Evolutionary conservation across 176 grass and related monocot genomes (phyloP), one percentile per base, ranked within the genome.

Genomic region (Oryza coarctata): DNA sequence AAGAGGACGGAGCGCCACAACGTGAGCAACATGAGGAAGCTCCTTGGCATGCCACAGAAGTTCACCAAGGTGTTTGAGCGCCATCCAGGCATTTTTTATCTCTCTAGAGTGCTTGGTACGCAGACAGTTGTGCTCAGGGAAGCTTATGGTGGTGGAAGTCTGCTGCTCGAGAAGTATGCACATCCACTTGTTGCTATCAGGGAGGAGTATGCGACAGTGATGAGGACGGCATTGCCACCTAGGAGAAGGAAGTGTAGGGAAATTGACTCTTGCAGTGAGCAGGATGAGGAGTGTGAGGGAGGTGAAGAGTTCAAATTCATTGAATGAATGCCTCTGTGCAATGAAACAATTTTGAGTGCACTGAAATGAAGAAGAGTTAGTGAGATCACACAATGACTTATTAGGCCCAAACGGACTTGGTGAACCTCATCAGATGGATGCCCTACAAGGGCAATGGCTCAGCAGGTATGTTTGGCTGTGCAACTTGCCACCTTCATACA

Each of bases 21-120:
- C 6, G 80, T 91, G 23, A 97, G 91, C 88, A 97, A 93, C 71
- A 86, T 97, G 84, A 86, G 94, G 77, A 87, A 78, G 88, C 87
- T 86, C 13, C 86, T 93, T 40, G 77, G 81, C 23, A 87, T 97
- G 86, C 91, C 91, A 0, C 88, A 93, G 77, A 97, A 97, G 81
- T 97, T 97, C 50, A 97, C 94, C 81, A 93, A 97, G 86, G 91
- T 93, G 38, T 97, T 97, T 18, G 88, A 91, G 84, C 90, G 91
- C 70, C 91, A 97, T 28, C 86, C 92, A 6, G 86, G 86, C 78
- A 91, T 94, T 81, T 91, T 94, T 84, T 91, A 94, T 70, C 71
- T 91, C 33, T 94, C 89, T 36, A 86, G 90, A 60, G 84, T 93
- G 77, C 71, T 87, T 68, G 89, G 77, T 28, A 91, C 84, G 14